Conservation (phyloP, 1,284 basidiomycete genomes). For the Puccinia horiana region DNA sequence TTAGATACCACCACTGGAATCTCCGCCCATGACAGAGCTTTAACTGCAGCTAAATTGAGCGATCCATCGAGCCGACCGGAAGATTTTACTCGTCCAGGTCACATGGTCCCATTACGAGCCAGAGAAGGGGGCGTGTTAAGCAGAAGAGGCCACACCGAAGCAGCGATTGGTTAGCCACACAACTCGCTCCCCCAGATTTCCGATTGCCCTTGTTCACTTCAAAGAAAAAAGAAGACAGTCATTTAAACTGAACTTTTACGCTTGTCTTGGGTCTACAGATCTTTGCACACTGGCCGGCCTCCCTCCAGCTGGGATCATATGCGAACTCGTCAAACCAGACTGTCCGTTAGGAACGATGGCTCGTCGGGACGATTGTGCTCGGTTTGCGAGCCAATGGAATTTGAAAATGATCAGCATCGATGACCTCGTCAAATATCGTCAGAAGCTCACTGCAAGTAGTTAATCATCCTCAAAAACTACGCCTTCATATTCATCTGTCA, state of each 20-base stretch:
- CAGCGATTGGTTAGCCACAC: conserved; percentile 67
- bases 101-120: conserved; percentile 89
- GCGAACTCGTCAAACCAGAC: conserved; percentile 93
- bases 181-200: conserved; percentile 14
- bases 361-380: conserved; percentile 85
- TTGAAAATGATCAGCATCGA: conserved; percentile 86
- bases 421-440: conserved; percentile 28
- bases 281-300: conserved; percentile 78
- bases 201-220: too few species aligned
- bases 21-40: conserved; percentile 88
- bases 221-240: too few species aligned
- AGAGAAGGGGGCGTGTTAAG: conserved; percentile 79
- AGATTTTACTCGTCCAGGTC: conserved; percentile 89
- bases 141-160: conserved; percentile 91
- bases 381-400: conserved; percentile 87
- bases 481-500: background rate
- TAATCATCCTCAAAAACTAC: background rate
- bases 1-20: conserved; percentile 91
- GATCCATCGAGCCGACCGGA: conserved; percentile 63
- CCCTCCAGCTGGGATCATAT: conserved; percentile 79
- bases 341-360: conserved; percentile 86
- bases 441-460: background rate
- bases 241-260: too few species aligned
- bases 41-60: conserved; percentile 81
- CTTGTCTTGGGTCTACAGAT: too few species aligned